Percentiles rank a stretch among this genome's conserved stretches.
Conservation (phyloP, 352 stramenopile genomes). For the Phytophthora fragariaefolia region DNA sequence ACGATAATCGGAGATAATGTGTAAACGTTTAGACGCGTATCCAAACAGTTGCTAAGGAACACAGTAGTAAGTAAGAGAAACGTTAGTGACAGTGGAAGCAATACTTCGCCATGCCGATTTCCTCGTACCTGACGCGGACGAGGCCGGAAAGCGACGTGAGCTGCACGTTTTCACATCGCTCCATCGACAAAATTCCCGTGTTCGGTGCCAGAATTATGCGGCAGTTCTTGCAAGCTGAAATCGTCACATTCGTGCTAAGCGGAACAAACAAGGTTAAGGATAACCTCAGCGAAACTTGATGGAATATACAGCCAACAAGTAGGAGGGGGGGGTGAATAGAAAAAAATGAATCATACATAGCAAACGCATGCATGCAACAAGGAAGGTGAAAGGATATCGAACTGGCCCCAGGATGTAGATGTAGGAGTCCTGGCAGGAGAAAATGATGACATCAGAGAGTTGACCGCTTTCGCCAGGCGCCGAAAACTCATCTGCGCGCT, state of each 20-base stretch:
- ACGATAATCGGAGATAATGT: conserved; percentile 92
- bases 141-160: conserved; percentile 89
- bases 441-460: conserved; percentile 80
- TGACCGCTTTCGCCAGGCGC: conserved; percentile 38
- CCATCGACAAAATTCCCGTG: conserved; percentile 91
- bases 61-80: not conserved
- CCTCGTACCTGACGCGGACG: conserved; percentile 79
- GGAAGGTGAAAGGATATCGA: conserved; percentile 77
- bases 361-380: conserved; percentile 5
- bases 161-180: conserved; percentile 95
- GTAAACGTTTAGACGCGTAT: conserved; percentile 93
- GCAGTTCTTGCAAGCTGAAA: conserved; percentile 95
- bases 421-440: conserved; percentile 93
- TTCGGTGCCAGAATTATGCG: conserved; percentile 96
- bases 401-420: conserved; percentile 96
- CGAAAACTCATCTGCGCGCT: conserved; percentile 69
- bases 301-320: too few relatives aligned
- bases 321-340: too few relatives aligned
- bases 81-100: not conserved
- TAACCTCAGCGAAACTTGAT: conserved; percentile 1
- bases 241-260: conserved; percentile 86
- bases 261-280: conserved; percentile 61
- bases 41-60: conserved; percentile 96
- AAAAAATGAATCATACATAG: not conserved
- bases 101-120: not conserved